phyloP scores from a whole-genome alignment of 306 rosid species.

The Dalbergia cochinchinensis region DNA sequence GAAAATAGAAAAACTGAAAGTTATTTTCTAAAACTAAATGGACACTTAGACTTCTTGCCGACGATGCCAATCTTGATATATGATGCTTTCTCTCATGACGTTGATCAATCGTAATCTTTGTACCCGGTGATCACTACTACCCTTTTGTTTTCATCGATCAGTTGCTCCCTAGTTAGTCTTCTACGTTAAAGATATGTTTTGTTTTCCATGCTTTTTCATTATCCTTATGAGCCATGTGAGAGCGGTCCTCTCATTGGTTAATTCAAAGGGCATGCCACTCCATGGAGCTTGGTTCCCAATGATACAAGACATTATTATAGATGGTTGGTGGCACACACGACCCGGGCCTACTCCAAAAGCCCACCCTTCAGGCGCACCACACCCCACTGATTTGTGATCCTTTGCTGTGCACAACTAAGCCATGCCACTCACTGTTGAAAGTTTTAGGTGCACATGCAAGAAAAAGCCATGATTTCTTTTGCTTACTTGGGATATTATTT shows the following conservation, averaged over 20 bases:
- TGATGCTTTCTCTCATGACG: not conserved
- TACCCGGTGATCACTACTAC: not conserved
- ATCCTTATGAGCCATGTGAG: conserved; percentile 32
- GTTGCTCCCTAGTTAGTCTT: conserved; percentile 1
- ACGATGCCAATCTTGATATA: not conserved
- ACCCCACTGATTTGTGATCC: conserved; percentile 49
- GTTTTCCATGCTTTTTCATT: not conserved
- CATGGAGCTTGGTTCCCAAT: conserved; percentile 47
- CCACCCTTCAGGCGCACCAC: conserved; percentile 23
- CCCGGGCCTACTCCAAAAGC: conserved; percentile 37
- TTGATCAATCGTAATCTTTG: conserved; percentile 39
- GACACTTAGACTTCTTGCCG: not conserved
- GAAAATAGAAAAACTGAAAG: too few relatives aligned
- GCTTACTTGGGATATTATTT: not conserved
- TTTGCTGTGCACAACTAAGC: conserved; percentile 24
- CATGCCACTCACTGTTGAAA: not conserved
- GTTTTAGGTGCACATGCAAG: not conserved
- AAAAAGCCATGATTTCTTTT: not conserved
- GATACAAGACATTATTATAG: conserved; percentile 32
- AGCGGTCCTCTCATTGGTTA: conserved; percentile 41
- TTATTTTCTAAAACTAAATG: too few relatives aligned
- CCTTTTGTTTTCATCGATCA: not conserved
- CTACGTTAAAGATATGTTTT: not conserved
- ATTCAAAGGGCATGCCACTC: not conserved
- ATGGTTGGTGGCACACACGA: conserved; percentile 5